Conservation (phyloP, 75 land plant species). For the Selaginella moellendorffii region DNA sequence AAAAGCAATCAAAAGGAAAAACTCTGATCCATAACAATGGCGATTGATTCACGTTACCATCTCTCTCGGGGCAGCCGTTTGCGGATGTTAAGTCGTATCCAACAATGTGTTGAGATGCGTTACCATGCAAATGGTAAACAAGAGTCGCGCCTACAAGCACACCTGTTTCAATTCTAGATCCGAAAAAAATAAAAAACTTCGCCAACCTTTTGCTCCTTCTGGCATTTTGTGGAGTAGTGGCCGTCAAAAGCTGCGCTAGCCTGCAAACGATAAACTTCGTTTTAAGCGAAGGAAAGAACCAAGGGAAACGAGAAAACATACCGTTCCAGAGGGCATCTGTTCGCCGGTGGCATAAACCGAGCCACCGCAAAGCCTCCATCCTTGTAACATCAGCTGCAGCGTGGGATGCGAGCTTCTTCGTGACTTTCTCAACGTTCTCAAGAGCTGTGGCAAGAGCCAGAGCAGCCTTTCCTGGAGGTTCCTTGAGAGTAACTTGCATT, state of each 20-base stretch:
- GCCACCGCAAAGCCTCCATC: slow-evolving; percentile 48
- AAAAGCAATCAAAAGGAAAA: too few relatives aligned
- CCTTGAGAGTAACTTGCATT: neutral
- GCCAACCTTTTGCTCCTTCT: slow-evolving; percentile 67
- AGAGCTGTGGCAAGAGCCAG: neutral
- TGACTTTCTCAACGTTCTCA: neutral
- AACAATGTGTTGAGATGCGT: neutral
- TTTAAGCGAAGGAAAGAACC: neutral
- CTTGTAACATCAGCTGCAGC: slow-evolving; percentile 12
- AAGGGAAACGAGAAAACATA: slow-evolving; percentile 24
- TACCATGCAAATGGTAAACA: neutral
- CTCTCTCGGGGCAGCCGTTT: slow-evolving; percentile 77
- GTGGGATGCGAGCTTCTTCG: neutral
- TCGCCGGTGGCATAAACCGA: slow-evolving; percentile 84
- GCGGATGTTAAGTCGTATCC: slow-evolving; percentile 70
- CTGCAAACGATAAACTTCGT: slow-evolving; percentile 22
- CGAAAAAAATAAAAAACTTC: neutral
- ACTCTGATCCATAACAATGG: too few relatives aligned
- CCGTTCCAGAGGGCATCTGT: slow-evolving; percentile 72
- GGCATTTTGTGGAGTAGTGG: slow-evolving; percentile 57
- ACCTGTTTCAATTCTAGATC: neutral
- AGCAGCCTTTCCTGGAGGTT: neutral
- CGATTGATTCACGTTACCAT: too few relatives aligned
- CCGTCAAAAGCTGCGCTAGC: slow-evolving; percentile 91
- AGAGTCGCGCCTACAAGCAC: neutral